A percentile compares a stretch with the other conserved stretches of the same genome.
Evolutionary conservation across 1,284 basidiomycete genomes (phyloP).

Genomic region (Sanghuangporus baumii): DNA sequence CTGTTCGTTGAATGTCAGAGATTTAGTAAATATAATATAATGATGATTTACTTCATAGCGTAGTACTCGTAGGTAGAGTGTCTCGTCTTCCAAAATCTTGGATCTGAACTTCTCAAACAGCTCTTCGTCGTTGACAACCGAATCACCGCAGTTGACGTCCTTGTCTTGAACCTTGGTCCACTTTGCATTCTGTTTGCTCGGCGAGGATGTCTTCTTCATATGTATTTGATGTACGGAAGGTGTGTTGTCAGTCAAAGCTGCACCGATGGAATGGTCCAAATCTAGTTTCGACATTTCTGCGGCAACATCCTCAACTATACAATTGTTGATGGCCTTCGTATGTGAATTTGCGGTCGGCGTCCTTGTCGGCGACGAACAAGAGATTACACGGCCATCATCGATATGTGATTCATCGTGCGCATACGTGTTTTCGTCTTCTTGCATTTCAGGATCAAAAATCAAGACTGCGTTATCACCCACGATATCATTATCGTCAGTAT

Average conservation of each 20-base stretch:
- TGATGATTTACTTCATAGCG: conserved; percentile 52
- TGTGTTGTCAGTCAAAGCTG: neutral
- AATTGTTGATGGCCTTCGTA: too few relatives aligned
- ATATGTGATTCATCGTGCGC: neutral
- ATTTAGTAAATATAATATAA: neutral
- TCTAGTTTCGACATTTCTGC: too few relatives aligned
- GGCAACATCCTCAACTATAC: too few relatives aligned
- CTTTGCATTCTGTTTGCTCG: neutral
- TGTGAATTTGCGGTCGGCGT: too few relatives aligned
- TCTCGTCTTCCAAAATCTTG: conserved; percentile 39
- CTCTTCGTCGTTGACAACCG: conserved; percentile 28
- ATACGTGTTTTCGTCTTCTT: neutral
- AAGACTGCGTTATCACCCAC: neutral
- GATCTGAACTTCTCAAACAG: conserved; percentile 37
- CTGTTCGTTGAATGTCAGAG: conserved; percentile 29
- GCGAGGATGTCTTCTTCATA: neutral
- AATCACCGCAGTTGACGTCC: conserved; percentile 1
- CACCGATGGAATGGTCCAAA: too few relatives aligned
- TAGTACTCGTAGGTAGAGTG: conserved; percentile 48
- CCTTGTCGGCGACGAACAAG: too few relatives aligned
- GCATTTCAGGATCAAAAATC: conserved; percentile 3
- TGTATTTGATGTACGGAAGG: neutral
- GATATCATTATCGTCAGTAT: neutral
- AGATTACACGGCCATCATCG: neutral
- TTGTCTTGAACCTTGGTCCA: conserved; percentile 18